phyloP scores from a whole-genome alignment of 192 early-diverging fungal genomes.

The Podila clonocystis region DNA sequence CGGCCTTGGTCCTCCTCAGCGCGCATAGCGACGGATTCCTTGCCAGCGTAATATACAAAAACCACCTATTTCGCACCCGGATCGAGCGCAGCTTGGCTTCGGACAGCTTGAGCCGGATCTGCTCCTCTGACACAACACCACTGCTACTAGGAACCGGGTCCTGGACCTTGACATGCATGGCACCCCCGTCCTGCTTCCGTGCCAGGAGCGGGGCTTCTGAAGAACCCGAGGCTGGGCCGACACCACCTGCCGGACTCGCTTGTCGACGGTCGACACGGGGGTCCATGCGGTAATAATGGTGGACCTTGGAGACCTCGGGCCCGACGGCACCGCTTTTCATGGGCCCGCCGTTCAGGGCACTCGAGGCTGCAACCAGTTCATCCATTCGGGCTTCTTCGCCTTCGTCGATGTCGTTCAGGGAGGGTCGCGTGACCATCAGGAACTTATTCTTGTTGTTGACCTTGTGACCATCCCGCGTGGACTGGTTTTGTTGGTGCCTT shows the following conservation, averaged over 20 bases:
- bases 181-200: neutral
- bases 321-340: conserved; percentile 12
- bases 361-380: conserved; percentile 11
- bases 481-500: neutral
- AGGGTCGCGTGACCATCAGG: neutral
- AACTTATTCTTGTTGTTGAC: neutral
- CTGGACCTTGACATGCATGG: conserved; percentile 3
- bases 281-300: conserved; percentile 43
- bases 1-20: conserved; percentile 10
- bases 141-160: neutral
- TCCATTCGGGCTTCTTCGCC: conserved; percentile 44
- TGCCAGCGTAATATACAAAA: conserved; percentile 30
- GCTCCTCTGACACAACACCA: conserved; percentile 12
- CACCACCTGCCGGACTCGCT: neutral
- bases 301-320: conserved; percentile 31
- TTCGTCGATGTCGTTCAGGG: conserved; percentile 35
- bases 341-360: neutral
- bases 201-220: neutral
- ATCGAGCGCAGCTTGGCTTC: conserved; percentile 45
- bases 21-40: conserved; percentile 29
- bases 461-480: neutral
- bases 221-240: neutral
- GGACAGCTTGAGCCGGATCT: conserved; percentile 27
- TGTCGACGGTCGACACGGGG: conserved; percentile 22
- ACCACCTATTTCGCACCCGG: conserved; percentile 43